These are phyloP conservation scores for Delonix regia DNA, from an alignment of 306 rosid species.

Conservation along the genomic window DNA sequence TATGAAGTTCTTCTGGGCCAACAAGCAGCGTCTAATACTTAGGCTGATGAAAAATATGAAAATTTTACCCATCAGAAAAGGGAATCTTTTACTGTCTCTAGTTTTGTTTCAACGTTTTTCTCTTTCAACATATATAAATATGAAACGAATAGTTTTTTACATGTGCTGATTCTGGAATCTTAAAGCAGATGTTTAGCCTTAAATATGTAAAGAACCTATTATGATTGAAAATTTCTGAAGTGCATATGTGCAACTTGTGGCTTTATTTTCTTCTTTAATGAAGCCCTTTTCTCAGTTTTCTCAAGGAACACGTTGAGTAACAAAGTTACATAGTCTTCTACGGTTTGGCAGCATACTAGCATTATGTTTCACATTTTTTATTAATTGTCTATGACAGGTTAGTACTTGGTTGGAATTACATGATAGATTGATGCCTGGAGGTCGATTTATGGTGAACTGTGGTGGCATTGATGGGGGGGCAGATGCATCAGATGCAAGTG, in stretches of 20 bases:
- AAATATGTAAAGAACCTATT: neutral
- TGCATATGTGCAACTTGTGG: neutral
- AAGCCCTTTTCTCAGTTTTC: neutral
- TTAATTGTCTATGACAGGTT: constrained; percentile 47
- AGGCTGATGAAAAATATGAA: neutral
- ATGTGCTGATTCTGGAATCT: constrained; percentile 5
- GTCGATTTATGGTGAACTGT: constrained; percentile 92
- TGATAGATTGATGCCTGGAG: constrained; percentile 64
- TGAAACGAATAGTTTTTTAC: neutral
- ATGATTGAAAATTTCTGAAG: neutral
- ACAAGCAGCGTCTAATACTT: constrained; percentile 1
- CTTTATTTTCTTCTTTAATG: neutral
- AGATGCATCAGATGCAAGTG: constrained; percentile 33
- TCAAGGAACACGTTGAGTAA: neutral
- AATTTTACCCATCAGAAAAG: neutral
- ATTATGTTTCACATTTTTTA: constrained; percentile 18
- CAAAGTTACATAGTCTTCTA: neutral
- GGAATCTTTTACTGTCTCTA: constrained; percentile 2
- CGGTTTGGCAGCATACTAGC: neutral
- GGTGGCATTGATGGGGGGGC: constrained; percentile 71
- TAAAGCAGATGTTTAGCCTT: neutral
- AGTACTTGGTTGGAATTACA: constrained; percentile 72
- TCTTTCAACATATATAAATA: neutral
- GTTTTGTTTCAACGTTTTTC: constrained; percentile 9
- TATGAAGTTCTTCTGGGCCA: constrained; percentile 11